Percentiles rank a stretch among this genome's conserved stretches.
phyloP scores from a whole-genome alignment of 495 filamentous ascomycete species.

The Annulohypoxylon moriforme region DNA sequence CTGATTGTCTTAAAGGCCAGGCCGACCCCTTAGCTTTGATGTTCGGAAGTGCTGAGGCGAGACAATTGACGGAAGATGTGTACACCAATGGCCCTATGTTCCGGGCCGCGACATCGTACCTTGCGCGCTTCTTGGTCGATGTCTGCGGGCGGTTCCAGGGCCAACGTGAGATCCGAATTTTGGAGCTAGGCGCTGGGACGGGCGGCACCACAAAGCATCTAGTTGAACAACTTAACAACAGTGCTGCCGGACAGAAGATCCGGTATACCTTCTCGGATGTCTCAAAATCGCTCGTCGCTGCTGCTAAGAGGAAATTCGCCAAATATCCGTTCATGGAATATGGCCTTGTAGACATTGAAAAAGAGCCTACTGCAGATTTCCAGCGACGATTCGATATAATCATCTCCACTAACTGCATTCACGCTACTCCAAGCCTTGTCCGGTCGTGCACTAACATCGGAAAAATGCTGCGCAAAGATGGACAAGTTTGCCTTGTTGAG shows the following conservation, averaged over 20 bases:
- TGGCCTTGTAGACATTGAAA: constrained; percentile 49
- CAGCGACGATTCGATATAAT: constrained; percentile 48
- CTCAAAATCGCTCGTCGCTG: constrained; percentile 53
- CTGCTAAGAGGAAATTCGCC: constrained; percentile 50
- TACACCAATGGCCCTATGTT: constrained; percentile 51
- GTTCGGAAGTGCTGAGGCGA: constrained; percentile 47
- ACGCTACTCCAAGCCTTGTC: constrained; percentile 54
- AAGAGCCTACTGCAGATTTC: constrained; percentile 35
- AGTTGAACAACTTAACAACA: constrained; percentile 33
- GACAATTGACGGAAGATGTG: constrained; percentile 44
- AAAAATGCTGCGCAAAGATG: constrained; percentile 53
- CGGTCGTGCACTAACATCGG: constrained; percentile 49
- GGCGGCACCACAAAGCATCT: constrained; percentile 34
- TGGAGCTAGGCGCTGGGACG: constrained; percentile 52
- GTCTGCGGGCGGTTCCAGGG: constrained; percentile 18
- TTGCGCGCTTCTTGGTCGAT: constrained; percentile 39
- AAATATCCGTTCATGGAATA: constrained; percentile 47
- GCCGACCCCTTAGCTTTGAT: constrained; percentile 49
- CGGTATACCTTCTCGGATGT: constrained; percentile 59
- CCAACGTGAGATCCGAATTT: constrained; percentile 41
- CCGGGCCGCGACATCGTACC: constrained; percentile 41
- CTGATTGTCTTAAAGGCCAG: constrained; percentile 49
- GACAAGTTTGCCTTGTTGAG: constrained; percentile 59
- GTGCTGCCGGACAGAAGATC: constrained; percentile 25
- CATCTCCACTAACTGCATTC: constrained; percentile 58